phyloP scores from a whole-genome alignment of 2,329 filamentous ascomycete genomes.

The Pseudogymnoascus sp. region DNA sequence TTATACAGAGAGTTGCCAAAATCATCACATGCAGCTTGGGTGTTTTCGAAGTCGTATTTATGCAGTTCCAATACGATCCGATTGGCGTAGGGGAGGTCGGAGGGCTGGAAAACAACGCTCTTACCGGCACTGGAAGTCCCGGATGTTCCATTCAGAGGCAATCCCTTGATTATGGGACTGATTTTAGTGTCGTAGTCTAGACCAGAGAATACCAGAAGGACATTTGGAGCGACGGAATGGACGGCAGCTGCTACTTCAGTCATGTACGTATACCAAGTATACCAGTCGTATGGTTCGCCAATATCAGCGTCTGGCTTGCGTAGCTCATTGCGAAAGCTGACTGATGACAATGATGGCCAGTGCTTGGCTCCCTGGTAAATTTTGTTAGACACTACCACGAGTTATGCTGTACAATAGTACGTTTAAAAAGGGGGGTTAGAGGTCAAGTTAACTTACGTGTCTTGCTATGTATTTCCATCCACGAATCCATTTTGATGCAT shows the following conservation, averaged over 20 bases:
- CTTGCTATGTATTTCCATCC: slow-evolving; percentile 52
- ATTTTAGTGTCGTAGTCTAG: slow-evolving; percentile 38
- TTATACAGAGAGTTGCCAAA: slow-evolving; percentile 30
- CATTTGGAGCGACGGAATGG: slow-evolving; percentile 34
- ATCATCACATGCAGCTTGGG: slow-evolving; percentile 29
- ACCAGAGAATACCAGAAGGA: slow-evolving; percentile 41
- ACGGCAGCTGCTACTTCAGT: slow-evolving; percentile 33
- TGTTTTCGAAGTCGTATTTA: slow-evolving; percentile 34
- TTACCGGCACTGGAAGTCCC: slow-evolving; percentile 28
- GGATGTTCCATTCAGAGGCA: slow-evolving; percentile 20
- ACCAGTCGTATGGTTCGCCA: slow-evolving; percentile 35
- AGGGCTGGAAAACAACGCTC: slow-evolving; percentile 30
- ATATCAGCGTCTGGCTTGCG: slow-evolving; percentile 21
- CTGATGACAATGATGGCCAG: slow-evolving; percentile 25
- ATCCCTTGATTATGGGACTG: slow-evolving; percentile 16
- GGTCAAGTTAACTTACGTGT: slow-evolving; percentile 36
- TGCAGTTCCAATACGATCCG: slow-evolving; percentile 42
- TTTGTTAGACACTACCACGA: neutral
- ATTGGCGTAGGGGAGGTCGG: slow-evolving; percentile 32
- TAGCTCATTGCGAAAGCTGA: slow-evolving; percentile 35
- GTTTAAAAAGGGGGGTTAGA: neutral
- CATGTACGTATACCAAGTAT: slow-evolving; percentile 37
- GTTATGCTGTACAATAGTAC: neutral
- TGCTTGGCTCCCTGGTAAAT: slow-evolving; percentile 11
- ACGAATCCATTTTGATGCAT: slow-evolving; percentile 50